Evolutionary conservation across 2,329 filamentous ascomycete genomes (phyloP).

Genomic region (Blastomyces parvus): DNA sequence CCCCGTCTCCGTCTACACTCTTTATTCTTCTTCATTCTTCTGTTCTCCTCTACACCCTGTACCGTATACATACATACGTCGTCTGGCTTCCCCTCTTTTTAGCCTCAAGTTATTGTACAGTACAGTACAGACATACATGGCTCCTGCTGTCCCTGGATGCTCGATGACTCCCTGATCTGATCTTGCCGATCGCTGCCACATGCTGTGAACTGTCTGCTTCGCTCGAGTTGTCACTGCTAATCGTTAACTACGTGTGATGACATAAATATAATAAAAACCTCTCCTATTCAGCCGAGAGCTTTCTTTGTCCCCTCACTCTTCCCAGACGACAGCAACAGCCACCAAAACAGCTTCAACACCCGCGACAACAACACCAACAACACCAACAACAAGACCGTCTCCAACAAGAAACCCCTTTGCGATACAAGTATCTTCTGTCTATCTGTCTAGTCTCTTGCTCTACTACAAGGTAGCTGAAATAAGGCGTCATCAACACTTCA

Average conservation of each 20-base stretch:
- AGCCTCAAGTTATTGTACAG: no score
- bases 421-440: background rate
- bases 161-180: conserved; percentile 11
- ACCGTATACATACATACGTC: no score
- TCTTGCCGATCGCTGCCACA: conserved; percentile 10
- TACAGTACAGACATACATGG: no score
- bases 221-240: background rate
- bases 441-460: background rate
- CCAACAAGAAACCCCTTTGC: background rate
- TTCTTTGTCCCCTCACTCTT: background rate
- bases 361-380: no score
- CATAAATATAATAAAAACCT: background rate
- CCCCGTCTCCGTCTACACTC: background rate
- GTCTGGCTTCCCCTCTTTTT: no score
- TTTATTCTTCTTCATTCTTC: background rate
- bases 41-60: conserved; percentile 9
- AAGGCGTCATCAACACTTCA: background rate
- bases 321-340: background rate
- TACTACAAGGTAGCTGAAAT: background rate
- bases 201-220: background rate
- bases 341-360: background rate
- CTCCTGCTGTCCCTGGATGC: conserved; percentile 13
- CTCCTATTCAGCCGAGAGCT: background rate
- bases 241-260: background rate
- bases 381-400: background rate